phyloP scores from a whole-genome alignment of 768 basidiomycete genomes.

The Termitomyces sp. region DNA sequence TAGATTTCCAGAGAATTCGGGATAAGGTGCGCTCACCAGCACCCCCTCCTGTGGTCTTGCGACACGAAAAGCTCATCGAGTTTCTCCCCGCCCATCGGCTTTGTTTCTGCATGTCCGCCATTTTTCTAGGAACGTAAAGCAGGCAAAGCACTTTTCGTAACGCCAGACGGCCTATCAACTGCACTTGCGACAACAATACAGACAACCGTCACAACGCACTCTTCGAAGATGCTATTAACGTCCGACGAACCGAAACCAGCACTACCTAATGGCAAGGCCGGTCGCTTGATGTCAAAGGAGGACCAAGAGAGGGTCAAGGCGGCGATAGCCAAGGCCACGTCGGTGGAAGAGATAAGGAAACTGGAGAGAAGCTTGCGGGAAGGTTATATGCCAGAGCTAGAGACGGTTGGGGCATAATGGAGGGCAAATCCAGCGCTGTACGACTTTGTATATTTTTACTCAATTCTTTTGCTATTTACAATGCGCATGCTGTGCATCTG shows the following conservation, averaged over 20 bases:
- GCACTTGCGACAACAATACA: constrained; percentile 78
- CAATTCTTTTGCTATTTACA: constrained; percentile 14
- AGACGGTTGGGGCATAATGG: constrained; percentile 70
- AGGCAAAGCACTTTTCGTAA: constrained; percentile 74
- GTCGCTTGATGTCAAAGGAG: constrained; percentile 87
- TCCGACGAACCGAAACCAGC: constrained; percentile 76
- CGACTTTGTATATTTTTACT: constrained; percentile 27
- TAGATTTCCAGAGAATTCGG: constrained; percentile 93
- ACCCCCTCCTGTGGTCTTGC: constrained; percentile 24
- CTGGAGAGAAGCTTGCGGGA: constrained; percentile 80
- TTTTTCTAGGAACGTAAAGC: constrained; percentile 69
- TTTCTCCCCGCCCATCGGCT: constrained; percentile 1
- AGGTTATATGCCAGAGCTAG: constrained; percentile 78
- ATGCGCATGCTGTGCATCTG: constrained; percentile 10
- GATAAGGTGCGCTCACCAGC: constrained; percentile 77
- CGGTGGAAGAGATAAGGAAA: constrained; percentile 83
- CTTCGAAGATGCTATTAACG: constrained; percentile 59
- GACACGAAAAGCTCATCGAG: constrained; percentile 21
- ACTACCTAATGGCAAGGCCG: constrained; percentile 60
- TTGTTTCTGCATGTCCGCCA: constrained; percentile 8
- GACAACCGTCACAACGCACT: constrained; percentile 62
- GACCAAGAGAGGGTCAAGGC: constrained; percentile 84
- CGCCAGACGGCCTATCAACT: constrained; percentile 74
- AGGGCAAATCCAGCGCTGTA: constrained; percentile 13
- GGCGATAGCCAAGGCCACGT: constrained; percentile 90